A percentile compares a stretch with the other conserved stretches of the same genome.
Evolutionary conservation across 2,329 filamentous ascomycete genomes (phyloP).

Genomic region (Thelonectria rubi): DNA sequence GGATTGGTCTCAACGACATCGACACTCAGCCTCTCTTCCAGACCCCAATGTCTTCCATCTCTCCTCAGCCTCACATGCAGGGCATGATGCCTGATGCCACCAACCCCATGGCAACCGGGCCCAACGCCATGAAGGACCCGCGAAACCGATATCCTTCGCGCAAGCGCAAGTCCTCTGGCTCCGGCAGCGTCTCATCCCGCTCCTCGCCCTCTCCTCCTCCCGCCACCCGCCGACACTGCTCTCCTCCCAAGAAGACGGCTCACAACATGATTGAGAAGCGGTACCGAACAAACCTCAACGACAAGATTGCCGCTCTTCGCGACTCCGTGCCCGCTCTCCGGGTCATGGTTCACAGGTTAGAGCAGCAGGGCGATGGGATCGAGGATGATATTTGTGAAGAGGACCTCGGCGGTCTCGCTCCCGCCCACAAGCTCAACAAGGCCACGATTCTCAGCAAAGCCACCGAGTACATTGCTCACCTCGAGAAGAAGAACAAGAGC

Average conservation of each 20-base stretch:
- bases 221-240: slow-evolving; percentile 42
- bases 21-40: slow-evolving; percentile 42
- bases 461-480: slow-evolving; percentile 50
- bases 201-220: slow-evolving; percentile 54
- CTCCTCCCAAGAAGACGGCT: slow-evolving; percentile 78
- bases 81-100: slow-evolving; percentile 33
- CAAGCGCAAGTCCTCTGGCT: slow-evolving; percentile 47
- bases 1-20: slow-evolving; percentile 42
- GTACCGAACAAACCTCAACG: slow-evolving; percentile 92
- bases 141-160: slow-evolving; percentile 40
- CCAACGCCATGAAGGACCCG: slow-evolving; percentile 34
- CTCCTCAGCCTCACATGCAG: slow-evolving; percentile 38
- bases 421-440: slow-evolving; percentile 92
- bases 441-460: slow-evolving; percentile 71
- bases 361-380: slow-evolving; percentile 67
- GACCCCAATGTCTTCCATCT: slow-evolving; percentile 41
- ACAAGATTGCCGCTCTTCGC: slow-evolving; percentile 89
- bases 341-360: slow-evolving; percentile 69
- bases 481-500: slow-evolving; percentile 48
- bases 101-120: slow-evolving; percentile 32
- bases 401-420: slow-evolving; percentile 74
- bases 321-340: slow-evolving; percentile 89
- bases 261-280: slow-evolving; percentile 98
- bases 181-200: slow-evolving; percentile 42
- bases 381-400: slow-evolving; percentile 74